Conservation (phyloP, 2,329 filamentous ascomycete genomes). For the Aureobasidium sp. region DNA sequence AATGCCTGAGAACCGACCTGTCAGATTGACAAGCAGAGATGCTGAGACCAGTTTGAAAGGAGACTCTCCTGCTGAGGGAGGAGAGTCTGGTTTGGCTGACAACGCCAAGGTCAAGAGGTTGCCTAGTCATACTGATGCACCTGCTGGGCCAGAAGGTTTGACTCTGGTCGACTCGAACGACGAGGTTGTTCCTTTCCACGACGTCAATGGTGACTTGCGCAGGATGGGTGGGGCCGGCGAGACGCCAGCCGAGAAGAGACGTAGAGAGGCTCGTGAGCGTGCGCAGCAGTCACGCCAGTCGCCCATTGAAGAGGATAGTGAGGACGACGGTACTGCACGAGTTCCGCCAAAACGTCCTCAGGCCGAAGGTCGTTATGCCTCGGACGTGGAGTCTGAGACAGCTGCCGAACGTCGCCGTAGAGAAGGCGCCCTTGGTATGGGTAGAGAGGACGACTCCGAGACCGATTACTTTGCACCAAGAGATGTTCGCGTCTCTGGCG, state of each 20-base stretch:
- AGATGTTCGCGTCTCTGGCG: background rate
- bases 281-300: constrained; percentile 13
- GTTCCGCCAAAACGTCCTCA: constrained; percentile 24
- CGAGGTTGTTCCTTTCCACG: constrained; percentile 43
- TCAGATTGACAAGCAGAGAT: constrained; percentile 2
- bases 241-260: constrained; percentile 38
- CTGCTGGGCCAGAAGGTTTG: constrained; percentile 28
- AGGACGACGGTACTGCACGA: constrained; percentile 34
- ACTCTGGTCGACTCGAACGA: constrained; percentile 41
- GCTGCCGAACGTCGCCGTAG: constrained; percentile 67
- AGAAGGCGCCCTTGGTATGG: constrained; percentile 64
- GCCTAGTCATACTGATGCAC: constrained; percentile 13
- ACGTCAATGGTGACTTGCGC: constrained; percentile 30
- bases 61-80: constrained; percentile 1
- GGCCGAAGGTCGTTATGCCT: background rate
- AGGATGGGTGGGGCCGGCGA: constrained; percentile 23
- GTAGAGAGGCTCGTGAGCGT: constrained; percentile 30
- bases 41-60: background rate
- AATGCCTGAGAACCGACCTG: constrained; percentile 22
- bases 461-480: constrained; percentile 34
- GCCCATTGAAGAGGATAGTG: constrained; percentile 26
- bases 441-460: constrained; percentile 21
- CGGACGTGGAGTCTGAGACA: constrained; percentile 53
- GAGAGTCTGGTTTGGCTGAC: background rate
- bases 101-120: constrained; percentile 17